phyloP scores from a whole-genome alignment of 805 yeast genomes.

The Nakazawaea peltata region DNA sequence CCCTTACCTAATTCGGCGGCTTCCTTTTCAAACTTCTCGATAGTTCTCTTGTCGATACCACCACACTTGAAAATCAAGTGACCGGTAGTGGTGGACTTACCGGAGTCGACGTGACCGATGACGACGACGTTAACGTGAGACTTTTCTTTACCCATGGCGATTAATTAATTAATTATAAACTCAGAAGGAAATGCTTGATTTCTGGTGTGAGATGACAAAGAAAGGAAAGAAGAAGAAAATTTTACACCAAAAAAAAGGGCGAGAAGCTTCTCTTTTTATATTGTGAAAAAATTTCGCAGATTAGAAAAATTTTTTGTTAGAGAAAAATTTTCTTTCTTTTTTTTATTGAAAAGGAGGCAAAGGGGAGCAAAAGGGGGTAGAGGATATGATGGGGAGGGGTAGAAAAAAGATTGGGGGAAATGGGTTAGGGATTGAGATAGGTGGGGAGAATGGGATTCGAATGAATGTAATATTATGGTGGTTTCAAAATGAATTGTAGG shows the following conservation, averaged over 20 bases:
- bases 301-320: too few species aligned
- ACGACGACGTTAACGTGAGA: conserved; percentile 99
- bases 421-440: too few species aligned
- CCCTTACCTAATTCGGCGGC: conserved; percentile 97
- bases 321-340: too few species aligned
- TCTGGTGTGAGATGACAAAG: conserved; percentile 26
- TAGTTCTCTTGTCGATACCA: conserved; percentile 98
- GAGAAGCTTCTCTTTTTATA: conserved; percentile 7
- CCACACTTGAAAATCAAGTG: conserved; percentile 99
- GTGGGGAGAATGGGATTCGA: too few species aligned
- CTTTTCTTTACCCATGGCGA: conserved; percentile 90
- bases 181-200: conserved; percentile 29
- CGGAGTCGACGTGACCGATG: conserved; percentile 99
- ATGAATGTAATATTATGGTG: too few species aligned
- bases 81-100: conserved; percentile 98
- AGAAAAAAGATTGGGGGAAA: too few species aligned
- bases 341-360: too few species aligned
- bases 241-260: conserved; percentile 1
- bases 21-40: conserved; percentile 97
- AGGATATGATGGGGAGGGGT: too few species aligned
- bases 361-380: neutral
- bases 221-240: conserved; percentile 8
- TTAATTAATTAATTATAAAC: conserved; percentile 14
- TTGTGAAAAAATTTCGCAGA: neutral
- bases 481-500: too few species aligned